Evolutionary conservation across 352 stramenopile genomes (phyloP).

Genomic region (Aphanomyces stellatus): DNA sequence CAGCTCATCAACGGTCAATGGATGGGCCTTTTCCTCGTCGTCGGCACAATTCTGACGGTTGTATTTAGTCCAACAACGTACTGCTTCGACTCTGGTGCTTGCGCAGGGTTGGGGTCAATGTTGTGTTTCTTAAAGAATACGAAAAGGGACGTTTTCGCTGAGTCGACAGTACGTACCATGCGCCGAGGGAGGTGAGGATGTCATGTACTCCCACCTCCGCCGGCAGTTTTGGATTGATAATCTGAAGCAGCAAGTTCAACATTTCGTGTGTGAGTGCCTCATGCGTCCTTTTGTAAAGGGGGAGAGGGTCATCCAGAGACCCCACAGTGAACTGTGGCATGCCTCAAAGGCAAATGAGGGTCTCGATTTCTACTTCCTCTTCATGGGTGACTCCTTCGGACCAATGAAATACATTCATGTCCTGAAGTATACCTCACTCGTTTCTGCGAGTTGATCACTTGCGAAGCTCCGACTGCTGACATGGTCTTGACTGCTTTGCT

Average conservation of each 20-base stretch:
- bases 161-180: too few relatives aligned
- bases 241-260: not conserved
- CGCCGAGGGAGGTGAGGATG: not conserved
- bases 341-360: slow-evolving; percentile 23
- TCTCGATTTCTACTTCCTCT: slow-evolving; percentile 28
- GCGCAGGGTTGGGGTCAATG: too few relatives aligned
- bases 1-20: too few relatives aligned
- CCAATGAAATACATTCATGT: slow-evolving; percentile 22
- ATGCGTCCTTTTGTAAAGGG: slow-evolving; percentile 24
- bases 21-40: too few relatives aligned
- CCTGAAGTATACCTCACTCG: slow-evolving; percentile 28
- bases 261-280: slow-evolving; percentile 20
- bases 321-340: slow-evolving; percentile 5
- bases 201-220: not conserved
- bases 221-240: slow-evolving; percentile 3
- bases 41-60: too few relatives aligned
- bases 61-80: too few relatives aligned
- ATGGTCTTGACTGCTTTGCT: slow-evolving; percentile 21
- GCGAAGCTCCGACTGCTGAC: slow-evolving; percentile 10
- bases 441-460: slow-evolving; percentile 24
- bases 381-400: slow-evolving; percentile 23
- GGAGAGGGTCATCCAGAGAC: slow-evolving; percentile 15
- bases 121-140: too few relatives aligned
- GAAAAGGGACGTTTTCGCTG: too few relatives aligned
- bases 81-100: too few relatives aligned